These are phyloP conservation scores for Wickerhamiella cacticola DNA, from an alignment of 805 yeast species.

Conservation along the genomic window DNA sequence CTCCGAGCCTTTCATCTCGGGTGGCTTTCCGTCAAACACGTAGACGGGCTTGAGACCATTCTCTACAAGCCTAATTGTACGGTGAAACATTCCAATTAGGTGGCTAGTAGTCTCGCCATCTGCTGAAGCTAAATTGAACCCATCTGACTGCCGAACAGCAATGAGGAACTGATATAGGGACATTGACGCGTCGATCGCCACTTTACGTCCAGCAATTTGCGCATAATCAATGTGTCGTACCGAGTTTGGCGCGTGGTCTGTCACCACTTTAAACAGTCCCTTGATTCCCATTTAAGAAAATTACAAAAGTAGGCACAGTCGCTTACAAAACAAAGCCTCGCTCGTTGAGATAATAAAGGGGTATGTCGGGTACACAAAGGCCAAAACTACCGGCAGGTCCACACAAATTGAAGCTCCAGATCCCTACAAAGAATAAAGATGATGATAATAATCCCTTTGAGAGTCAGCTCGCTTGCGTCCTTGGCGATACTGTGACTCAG, in stretches of 20 bases:
- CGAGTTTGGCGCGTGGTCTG: conserved; percentile 83
- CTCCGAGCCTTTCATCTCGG: conserved; percentile 85
- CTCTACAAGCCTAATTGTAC: conserved; percentile 81
- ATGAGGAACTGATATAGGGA: conserved; percentile 88
- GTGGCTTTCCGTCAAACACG: conserved; percentile 97
- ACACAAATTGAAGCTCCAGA: conserved; percentile 2
- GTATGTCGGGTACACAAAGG: neutral
- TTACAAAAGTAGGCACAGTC: neutral
- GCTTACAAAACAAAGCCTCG: too few species aligned
- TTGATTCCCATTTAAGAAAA: conserved; percentile 27
- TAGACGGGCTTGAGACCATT: conserved; percentile 93
- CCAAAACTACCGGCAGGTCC: conserved; percentile 3
- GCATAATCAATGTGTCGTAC: conserved; percentile 70
- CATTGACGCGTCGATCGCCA: conserved; percentile 89
- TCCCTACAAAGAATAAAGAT: conserved; percentile 1
- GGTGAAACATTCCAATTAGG: conserved; percentile 88
- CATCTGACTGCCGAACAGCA: conserved; percentile 94
- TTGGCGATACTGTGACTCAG: conserved; percentile 6
- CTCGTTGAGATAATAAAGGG: too few species aligned
- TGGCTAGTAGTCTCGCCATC: conserved; percentile 87
- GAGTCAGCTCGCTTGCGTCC: conserved; percentile 1
- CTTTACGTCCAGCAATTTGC: conserved; percentile 80
- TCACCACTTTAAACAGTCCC: conserved; percentile 68
- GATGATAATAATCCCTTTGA: neutral
- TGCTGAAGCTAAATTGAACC: conserved; percentile 80